phyloP scores from a whole-genome alignment of 2,329 filamentous ascomycete genomes.

The Aschersonia sp. region DNA sequence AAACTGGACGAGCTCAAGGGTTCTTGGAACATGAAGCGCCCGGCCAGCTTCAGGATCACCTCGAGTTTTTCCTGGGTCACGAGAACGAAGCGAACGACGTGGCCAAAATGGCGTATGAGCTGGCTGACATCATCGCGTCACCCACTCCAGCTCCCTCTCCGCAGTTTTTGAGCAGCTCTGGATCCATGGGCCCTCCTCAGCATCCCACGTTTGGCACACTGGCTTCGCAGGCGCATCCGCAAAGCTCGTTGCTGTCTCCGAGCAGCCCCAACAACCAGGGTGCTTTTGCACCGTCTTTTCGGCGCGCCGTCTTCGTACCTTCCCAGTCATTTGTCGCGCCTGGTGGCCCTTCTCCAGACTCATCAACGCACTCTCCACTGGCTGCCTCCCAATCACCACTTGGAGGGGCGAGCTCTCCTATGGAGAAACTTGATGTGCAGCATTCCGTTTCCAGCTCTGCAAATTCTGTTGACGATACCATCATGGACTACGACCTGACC shows the following conservation, averaged over 20 bases:
- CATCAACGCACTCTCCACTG: slow-evolving; percentile 17
- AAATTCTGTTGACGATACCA: slow-evolving; percentile 12
- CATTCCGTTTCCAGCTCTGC: slow-evolving; percentile 13
- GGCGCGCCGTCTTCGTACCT: slow-evolving; percentile 17
- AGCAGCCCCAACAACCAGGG: slow-evolving; percentile 10
- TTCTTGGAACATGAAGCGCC: slow-evolving; percentile 48
- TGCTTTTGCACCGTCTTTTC: slow-evolving; percentile 15
- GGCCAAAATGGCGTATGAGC: slow-evolving; percentile 42
- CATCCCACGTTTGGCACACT: slow-evolving; percentile 18
- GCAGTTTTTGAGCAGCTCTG: slow-evolving; percentile 11
- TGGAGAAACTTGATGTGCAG: slow-evolving; percentile 20
- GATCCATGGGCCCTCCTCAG: slow-evolving; percentile 10
- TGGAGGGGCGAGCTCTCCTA: slow-evolving; percentile 12
- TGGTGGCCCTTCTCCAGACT: slow-evolving; percentile 16
- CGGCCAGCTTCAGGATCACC: slow-evolving; percentile 47
- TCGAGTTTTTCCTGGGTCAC: slow-evolving; percentile 49
- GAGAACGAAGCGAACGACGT: slow-evolving; percentile 42
- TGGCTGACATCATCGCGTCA: slow-evolving; percentile 32
- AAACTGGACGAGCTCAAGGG: slow-evolving; percentile 40
- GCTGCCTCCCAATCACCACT: slow-evolving; percentile 17
- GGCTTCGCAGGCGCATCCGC: slow-evolving; percentile 16
- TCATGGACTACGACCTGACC: slow-evolving; percentile 26
- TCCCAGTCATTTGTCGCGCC: slow-evolving; percentile 15
- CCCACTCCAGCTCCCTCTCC: slow-evolving; percentile 16
- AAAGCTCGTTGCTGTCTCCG: slow-evolving; percentile 10